A percentile compares a stretch with the other conserved stretches of the same genome.
Evolutionary conservation across 2,329 filamentous ascomycete species (phyloP).

Genomic region (Fusarium sp.): DNA sequence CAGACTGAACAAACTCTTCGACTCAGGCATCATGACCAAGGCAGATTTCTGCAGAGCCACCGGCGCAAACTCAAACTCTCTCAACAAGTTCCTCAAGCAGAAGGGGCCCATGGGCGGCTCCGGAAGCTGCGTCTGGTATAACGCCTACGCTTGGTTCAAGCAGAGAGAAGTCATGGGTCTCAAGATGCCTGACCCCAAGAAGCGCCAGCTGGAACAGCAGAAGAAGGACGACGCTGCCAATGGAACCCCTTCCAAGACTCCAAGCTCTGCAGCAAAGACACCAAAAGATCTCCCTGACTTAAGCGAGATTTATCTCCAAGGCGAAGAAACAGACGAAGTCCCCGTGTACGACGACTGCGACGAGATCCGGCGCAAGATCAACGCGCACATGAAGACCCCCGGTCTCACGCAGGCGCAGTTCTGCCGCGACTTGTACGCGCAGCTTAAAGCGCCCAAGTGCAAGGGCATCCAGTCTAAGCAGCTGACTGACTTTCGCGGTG

Average conservation of each 20-base stretch:
- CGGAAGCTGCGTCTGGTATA: constrained; percentile 9
- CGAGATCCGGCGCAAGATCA: constrained; percentile 25
- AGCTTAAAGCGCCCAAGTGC: constrained; percentile 7
- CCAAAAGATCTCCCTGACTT: neutral
- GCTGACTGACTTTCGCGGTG: constrained; percentile 4
- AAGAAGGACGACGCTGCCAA: neutral
- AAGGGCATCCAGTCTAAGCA: constrained; percentile 24
- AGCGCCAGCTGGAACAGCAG: neutral
- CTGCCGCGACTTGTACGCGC: constrained; percentile 2
- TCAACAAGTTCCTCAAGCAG: constrained; percentile 6
- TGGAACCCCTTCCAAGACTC: neutral
- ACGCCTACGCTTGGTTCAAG: constrained; percentile 17
- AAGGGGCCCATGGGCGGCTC: constrained; percentile 7
- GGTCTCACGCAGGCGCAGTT: constrained; percentile 16
- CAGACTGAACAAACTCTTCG: constrained; percentile 22
- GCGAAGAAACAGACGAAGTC: neutral
- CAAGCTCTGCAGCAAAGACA: neutral
- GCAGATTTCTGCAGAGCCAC: constrained; percentile 7
- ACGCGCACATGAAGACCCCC: constrained; percentile 5
- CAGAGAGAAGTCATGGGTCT: constrained; percentile 9
- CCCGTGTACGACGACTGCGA: constrained; percentile 18
- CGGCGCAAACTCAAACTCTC: constrained; percentile 8
- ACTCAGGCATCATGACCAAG: constrained; percentile 1
- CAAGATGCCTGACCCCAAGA: constrained; percentile 19
- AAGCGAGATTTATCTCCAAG: neutral